Percentiles rank a stretch among this genome's conserved stretches.
These are phyloP conservation scores for Hylodesmum podocarpum DNA, from an alignment of 306 rosid species.

Conservation along the genomic window DNA sequence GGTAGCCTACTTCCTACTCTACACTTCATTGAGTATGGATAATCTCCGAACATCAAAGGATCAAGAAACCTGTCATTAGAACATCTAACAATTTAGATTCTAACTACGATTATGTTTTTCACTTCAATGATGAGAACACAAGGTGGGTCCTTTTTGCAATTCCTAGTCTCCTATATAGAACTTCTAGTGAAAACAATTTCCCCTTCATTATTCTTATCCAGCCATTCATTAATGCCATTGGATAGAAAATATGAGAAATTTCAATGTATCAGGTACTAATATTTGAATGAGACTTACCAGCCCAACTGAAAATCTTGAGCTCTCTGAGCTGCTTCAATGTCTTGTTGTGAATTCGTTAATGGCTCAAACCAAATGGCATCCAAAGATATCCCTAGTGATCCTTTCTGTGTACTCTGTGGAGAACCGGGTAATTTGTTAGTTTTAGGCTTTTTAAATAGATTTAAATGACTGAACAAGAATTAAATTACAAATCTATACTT, in stretches of 20 bases:
- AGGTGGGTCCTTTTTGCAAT: neutral
- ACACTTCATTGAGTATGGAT: slow-evolving; percentile 73
- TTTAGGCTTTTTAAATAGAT: neutral
- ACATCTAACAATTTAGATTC: neutral
- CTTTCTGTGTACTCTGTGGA: slow-evolving; percentile 56
- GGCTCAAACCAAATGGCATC: slow-evolving; percentile 86
- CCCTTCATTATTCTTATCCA: neutral
- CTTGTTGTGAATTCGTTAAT: slow-evolving; percentile 52
- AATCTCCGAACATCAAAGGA: slow-evolving; percentile 75
- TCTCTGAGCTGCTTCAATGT: slow-evolving; percentile 72
- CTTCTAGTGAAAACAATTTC: neutral
- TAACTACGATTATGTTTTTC: neutral
- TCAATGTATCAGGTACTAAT: neutral
- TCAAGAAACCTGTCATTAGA: slow-evolving; percentile 58
- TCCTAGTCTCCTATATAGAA: neutral
- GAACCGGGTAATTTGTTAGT: neutral
- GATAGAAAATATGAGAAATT: neutral
- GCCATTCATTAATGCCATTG: neutral
- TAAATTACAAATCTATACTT: neutral
- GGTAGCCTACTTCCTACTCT: slow-evolving; percentile 65
- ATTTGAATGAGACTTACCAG: slow-evolving; percentile 46
- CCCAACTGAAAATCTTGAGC: slow-evolving; percentile 97
- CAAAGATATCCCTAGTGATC: slow-evolving; percentile 73
- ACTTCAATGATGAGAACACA: neutral
- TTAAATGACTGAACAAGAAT: neutral